Evolutionary conservation across 2,329 filamentous ascomycete species (phyloP).

Genomic region (Claviceps lovelessii): DNA sequence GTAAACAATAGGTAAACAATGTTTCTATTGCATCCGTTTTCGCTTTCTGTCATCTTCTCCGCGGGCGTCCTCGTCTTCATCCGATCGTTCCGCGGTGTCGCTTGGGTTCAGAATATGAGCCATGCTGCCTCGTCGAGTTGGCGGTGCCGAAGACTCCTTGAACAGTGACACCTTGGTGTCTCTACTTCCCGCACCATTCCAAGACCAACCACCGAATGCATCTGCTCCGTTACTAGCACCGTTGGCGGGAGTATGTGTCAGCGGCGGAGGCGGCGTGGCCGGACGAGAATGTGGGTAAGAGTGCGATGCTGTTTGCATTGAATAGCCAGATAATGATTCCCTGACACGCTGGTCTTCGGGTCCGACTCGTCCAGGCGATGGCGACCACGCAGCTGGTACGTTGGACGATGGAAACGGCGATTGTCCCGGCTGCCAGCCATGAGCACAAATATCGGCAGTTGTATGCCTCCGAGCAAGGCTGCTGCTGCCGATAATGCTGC

Average conservation of each 20-base stretch:
- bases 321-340: conserved; percentile 43
- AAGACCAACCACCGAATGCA: conserved; percentile 41
- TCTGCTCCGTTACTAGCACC: conserved; percentile 24
- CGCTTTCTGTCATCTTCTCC: conserved; percentile 48
- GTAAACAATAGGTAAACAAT: neutral
- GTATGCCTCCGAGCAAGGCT: conserved; percentile 72
- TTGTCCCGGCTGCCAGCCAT: conserved; percentile 54
- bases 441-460: conserved; percentile 84
- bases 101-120: conserved; percentile 49
- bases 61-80: conserved; percentile 40
- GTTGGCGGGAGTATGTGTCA: conserved; percentile 28
- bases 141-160: conserved; percentile 41
- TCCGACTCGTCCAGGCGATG: conserved; percentile 35
- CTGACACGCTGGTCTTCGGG: conserved; percentile 41
- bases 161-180: conserved; percentile 36
- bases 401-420: conserved; percentile 52
- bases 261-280: conserved; percentile 35
- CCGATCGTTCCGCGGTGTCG: conserved; percentile 39
- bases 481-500: conserved; percentile 29
- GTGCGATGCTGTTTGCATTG: conserved; percentile 31
- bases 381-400: conserved; percentile 37
- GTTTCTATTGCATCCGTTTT: conserved; percentile 37
- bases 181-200: conserved; percentile 33
- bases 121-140: conserved; percentile 45
- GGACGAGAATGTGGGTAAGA: conserved; percentile 35